These are phyloP conservation scores for Zelopaecilomyces penicillatus DNA, from an alignment of 2,329 filamentous ascomycete genomes.

Conservation along the genomic window DNA sequence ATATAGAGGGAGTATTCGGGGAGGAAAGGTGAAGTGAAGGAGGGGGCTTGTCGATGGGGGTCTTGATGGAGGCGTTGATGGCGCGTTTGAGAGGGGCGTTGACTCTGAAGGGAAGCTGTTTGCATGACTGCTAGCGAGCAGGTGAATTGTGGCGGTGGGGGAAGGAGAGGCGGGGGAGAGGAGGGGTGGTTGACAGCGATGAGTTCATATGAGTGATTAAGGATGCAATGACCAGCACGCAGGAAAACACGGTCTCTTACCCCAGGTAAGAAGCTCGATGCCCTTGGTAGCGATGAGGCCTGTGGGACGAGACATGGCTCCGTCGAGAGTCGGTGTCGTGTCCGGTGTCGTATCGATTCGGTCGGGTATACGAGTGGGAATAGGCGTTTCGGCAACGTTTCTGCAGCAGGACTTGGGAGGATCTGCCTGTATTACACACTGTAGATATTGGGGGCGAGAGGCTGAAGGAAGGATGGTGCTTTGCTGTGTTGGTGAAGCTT, in stretches of 20 bases:
- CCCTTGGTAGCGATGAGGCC: slow-evolving; percentile 54
- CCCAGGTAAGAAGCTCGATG: slow-evolving; percentile 55
- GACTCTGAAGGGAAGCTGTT: too few relatives aligned
- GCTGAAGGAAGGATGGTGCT: too few relatives aligned
- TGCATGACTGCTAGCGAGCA: too few relatives aligned
- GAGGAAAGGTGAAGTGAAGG: too few relatives aligned
- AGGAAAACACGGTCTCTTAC: slow-evolving; percentile 16
- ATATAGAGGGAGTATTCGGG: too few relatives aligned
- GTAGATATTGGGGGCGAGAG: not conserved
- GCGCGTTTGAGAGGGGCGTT: too few relatives aligned
- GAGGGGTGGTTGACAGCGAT: not conserved
- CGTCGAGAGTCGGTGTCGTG: not conserved
- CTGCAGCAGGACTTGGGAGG: not conserved
- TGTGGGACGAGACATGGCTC: slow-evolving; percentile 27
- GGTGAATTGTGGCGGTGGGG: not conserved
- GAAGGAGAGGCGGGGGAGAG: not conserved
- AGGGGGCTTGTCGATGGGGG: too few relatives aligned
- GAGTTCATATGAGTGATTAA: not conserved
- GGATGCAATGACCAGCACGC: not conserved
- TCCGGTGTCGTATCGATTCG: too few relatives aligned
- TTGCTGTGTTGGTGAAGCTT: too few relatives aligned
- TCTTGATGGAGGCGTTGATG: too few relatives aligned
- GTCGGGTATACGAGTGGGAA: too few relatives aligned
- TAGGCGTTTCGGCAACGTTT: too few relatives aligned
- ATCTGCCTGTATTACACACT: not conserved